These are phyloP conservation scores for Solanum chilense DNA, from an alignment of 257 asterid genomes.

Conservation along the genomic window DNA sequence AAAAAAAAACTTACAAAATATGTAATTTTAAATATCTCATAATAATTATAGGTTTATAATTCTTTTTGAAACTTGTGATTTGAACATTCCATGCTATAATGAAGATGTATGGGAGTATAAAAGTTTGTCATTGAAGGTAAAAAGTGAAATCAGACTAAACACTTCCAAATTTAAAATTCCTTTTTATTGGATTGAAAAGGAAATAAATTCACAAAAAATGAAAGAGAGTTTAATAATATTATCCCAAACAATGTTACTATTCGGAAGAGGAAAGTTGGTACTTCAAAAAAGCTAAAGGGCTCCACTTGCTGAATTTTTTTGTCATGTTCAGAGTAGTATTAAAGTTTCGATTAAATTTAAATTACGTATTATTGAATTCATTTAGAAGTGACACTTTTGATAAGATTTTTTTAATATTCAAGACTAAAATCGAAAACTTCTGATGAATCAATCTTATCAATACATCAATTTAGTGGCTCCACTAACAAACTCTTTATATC, in stretches of 20 bases:
- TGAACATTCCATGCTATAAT: background rate
- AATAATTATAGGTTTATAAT: background rate
- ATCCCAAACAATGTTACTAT: background rate
- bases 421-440: fast-evolving
- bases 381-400: fast-evolving
- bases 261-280: background rate
- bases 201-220: no score
- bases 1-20: background rate
- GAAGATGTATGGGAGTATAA: background rate
- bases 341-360: no score
- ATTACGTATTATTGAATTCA: fast-evolving
- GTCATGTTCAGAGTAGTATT: no score
- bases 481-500: background rate
- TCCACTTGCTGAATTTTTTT: no score
- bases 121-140: background rate
- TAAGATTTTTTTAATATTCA: no score
- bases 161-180: background rate
- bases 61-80: background rate
- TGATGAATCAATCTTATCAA: no score
- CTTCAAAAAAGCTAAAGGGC: background rate
- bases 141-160: background rate
- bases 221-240: background rate
- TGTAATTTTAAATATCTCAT: background rate
- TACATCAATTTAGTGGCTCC: background rate
- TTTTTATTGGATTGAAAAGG: background rate